Percentiles rank a stretch among this genome's conserved stretches.
Evolutionary conservation across 306 rosid genomes (phyloP).

Genomic region (Rosa lucieae): DNA sequence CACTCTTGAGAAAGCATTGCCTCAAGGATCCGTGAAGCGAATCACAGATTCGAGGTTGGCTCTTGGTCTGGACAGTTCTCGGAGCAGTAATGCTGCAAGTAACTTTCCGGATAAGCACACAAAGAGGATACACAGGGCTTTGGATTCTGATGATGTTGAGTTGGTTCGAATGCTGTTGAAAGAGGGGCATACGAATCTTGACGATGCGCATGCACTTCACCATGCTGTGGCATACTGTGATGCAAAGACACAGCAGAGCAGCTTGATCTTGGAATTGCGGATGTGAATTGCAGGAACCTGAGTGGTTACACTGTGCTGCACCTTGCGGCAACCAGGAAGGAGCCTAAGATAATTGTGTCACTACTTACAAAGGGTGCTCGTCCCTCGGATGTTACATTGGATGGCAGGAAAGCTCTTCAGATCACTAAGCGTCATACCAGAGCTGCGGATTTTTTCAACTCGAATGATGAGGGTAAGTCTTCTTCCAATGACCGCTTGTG

Average conservation of each 20-base stretch:
- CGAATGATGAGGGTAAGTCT: conserved; percentile 46
- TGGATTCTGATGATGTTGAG: conserved; percentile 69
- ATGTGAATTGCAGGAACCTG: conserved; percentile 48
- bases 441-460: conserved; percentile 43
- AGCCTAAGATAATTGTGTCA: conserved; percentile 65
- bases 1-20: conserved; percentile 51
- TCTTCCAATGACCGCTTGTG: conserved; percentile 49
- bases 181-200: conserved; percentile 59
- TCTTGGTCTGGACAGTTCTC: conserved; percentile 25
- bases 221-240: conserved; percentile 67
- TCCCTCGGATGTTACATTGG: conserved; percentile 59
- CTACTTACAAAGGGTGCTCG: conserved; percentile 64
- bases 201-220: conserved; percentile 67
- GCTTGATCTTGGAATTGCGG: conserved; percentile 67
- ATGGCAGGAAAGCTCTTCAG: conserved; percentile 70
- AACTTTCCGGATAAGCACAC: conserved; percentile 48
- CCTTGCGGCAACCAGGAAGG: conserved; percentile 54
- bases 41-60: conserved; percentile 39
- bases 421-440: conserved; percentile 51
- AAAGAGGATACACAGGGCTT: conserved; percentile 61
- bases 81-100: conserved; percentile 1
- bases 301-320: conserved; percentile 65
- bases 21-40: conserved; percentile 40
- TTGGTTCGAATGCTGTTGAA: conserved; percentile 57
- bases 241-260: conserved; percentile 51